Conservation (phyloP, 768 basidiomycete genomes). For the Boletus rex-veris region DNA sequence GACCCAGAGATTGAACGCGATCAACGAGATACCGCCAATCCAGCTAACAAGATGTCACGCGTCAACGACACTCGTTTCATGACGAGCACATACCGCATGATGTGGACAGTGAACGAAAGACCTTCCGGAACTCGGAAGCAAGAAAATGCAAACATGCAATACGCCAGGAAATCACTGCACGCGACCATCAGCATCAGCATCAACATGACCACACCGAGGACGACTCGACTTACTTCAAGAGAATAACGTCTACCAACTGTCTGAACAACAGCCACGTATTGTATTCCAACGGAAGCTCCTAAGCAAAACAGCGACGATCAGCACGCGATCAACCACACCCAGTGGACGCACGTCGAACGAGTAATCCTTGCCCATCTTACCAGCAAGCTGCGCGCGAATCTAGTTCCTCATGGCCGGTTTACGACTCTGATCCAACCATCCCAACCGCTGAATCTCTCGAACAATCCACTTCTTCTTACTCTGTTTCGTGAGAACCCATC, state of each 20-base stretch:
- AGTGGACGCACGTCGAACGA: constrained; percentile 72
- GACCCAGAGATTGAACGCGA: constrained; percentile 97
- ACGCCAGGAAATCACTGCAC: constrained; percentile 86
- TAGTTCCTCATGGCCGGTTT: constrained; percentile 66
- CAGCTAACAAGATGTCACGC: constrained; percentile 50
- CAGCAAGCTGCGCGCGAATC: constrained; percentile 82
- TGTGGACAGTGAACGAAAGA: constrained; percentile 68
- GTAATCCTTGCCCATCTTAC: constrained; percentile 94
- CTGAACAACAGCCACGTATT: constrained; percentile 97
- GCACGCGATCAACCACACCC: not conserved
- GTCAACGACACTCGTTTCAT: not conserved
- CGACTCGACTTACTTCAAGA: constrained; percentile 73
- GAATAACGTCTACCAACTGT: constrained; percentile 92
- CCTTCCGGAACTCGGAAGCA: constrained; percentile 84
- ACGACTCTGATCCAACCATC: constrained; percentile 82
- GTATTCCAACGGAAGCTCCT: constrained; percentile 91
- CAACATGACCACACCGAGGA: not conserved
- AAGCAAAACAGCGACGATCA: not conserved
- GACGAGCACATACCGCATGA: constrained; percentile 60
- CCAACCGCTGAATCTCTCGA: constrained; percentile 65
- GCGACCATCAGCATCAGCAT: constrained; percentile 2
- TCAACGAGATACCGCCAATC: constrained; percentile 80
- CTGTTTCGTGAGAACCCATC: constrained; percentile 91
- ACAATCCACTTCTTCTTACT: constrained; percentile 97
- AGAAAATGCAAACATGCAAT: constrained; percentile 92